Evolutionary conservation across 495 filamentous ascomycete genomes (phyloP).

Genomic region (Tricharina praecox): DNA sequence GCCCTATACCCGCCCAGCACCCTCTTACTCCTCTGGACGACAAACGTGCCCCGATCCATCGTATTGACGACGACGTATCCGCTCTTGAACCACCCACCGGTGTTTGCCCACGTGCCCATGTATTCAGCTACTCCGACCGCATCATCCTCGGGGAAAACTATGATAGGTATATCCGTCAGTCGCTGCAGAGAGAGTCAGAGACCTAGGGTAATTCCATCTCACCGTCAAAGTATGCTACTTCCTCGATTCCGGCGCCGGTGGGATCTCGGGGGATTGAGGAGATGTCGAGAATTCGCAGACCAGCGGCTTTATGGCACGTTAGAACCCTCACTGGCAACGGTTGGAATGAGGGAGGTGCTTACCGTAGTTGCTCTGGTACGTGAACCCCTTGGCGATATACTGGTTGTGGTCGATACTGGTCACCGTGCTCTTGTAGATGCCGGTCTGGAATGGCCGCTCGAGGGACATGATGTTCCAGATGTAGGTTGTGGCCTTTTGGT

Average conservation of each 20-base stretch:
- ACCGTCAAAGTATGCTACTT: constrained; percentile 42
- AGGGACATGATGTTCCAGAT: constrained; percentile 43
- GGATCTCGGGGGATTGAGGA: constrained; percentile 37
- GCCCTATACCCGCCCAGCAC: constrained; percentile 9
- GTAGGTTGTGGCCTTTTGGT: constrained; percentile 36
- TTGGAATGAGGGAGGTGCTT: not conserved
- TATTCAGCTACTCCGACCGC: constrained; percentile 33
- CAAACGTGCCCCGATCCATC: constrained; percentile 37
- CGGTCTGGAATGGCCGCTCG: constrained; percentile 37
- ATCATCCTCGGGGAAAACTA: constrained; percentile 44
- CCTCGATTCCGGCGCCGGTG: constrained; percentile 35
- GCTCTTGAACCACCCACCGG: constrained; percentile 40
- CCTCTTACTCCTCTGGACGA: constrained; percentile 19
- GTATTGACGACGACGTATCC: constrained; percentile 43
- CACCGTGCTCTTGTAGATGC: constrained; percentile 36
- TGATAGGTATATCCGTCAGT: not conserved
- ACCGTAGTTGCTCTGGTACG: constrained; percentile 45
- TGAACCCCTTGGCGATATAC: constrained; percentile 37
- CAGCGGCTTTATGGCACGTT: too few species aligned
- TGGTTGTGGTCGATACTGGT: constrained; percentile 46
- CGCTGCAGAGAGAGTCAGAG: not conserved
- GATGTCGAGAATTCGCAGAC: constrained; percentile 42
- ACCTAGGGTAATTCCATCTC: too few species aligned
- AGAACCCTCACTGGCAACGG: not conserved
- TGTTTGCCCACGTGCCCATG: constrained; percentile 39